A percentile compares a stretch with the other conserved stretches of the same genome.
These are phyloP conservation scores for Aspergillus affinis DNA, from an alignment of 495 filamentous ascomycete species.

Conservation along the genomic window DNA sequence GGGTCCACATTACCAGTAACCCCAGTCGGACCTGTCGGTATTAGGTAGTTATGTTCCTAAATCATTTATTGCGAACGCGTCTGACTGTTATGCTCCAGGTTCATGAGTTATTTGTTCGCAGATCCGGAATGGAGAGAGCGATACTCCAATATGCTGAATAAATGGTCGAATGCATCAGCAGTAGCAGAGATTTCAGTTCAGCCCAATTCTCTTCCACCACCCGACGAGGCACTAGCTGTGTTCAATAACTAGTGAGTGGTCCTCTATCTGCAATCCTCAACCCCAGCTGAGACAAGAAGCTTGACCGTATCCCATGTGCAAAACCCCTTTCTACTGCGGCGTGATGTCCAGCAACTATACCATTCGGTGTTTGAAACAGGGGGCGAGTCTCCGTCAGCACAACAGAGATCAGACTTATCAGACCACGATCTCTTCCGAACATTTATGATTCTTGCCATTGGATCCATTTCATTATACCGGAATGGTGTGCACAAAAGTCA, in stretches of 20 bases:
- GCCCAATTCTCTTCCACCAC: slow-evolving; percentile 20
- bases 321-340: slow-evolving; percentile 28
- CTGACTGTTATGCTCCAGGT: slow-evolving; percentile 12
- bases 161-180: slow-evolving; percentile 19
- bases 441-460: slow-evolving; percentile 33
- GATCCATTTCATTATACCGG: slow-evolving; percentile 24
- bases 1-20: too few relatives aligned
- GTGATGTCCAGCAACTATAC: slow-evolving; percentile 21
- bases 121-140: slow-evolving; percentile 29
- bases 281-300: slow-evolving; percentile 5
- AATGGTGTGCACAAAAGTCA: slow-evolving; percentile 20
- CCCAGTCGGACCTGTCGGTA: too few relatives aligned
- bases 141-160: slow-evolving; percentile 24
- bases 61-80: too few relatives aligned
- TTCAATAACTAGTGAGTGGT: slow-evolving; percentile 32
- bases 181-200: slow-evolving; percentile 19
- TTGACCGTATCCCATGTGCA: slow-evolving; percentile 28
- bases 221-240: slow-evolving; percentile 14
- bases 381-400: slow-evolving; percentile 5
- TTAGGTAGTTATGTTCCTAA: too few relatives aligned
- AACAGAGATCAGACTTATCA: background rate
- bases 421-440: slow-evolving; percentile 22
- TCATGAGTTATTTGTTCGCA: slow-evolving; percentile 28
- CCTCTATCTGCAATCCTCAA: background rate
- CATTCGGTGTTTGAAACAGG: too few relatives aligned